Base-by-base conservation (phyloP, 2,329 filamentous ascomycete genomes). In the Trichoderma gracile region DNA sequence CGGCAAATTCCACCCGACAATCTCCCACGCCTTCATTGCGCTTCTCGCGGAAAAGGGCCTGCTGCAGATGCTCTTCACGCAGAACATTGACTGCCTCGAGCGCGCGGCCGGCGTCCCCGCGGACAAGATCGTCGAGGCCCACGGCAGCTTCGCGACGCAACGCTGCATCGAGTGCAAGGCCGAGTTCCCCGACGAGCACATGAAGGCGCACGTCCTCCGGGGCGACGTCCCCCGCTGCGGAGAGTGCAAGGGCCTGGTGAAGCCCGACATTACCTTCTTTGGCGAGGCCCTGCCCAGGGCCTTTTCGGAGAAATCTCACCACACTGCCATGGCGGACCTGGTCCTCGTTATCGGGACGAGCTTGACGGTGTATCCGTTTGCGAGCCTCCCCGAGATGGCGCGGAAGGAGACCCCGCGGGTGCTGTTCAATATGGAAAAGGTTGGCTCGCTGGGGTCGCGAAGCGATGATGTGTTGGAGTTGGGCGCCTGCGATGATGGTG, bases 41-140 rank as follows among this genome's bases (percentile, higher is more conserved):
- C 81, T 99, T 25, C 86, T 98, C 17, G 85, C 93, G 64, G 81
- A 88, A 66, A 97, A 96, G 78, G 87, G 86, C 4, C 80, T 94
- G 46, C 80, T 99, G 25, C 80, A 89, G 69, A 95, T 93, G 81
- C 85, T 95, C 60, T 99, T 98, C 76, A 97, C 95, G 0, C 95
- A 99, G 74, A 99, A 99, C 73, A 98, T 99, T 69, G 95, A 99
- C 78, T 97, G 93, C 72, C 83, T 99, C 14, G 95, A 99, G 78
- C 86, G 93, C 23, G 84, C 86, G 69, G 95, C 94, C 14, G 95
- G 95, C 27, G 88, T 99, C 0, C 91, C 93, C 0, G 83, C 80
- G 0, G 87, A 94, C 2, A 88, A 85, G 76, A 93, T 99, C 56
- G 83, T 99, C 38, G 94, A 98, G 77, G 95, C 95, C 0, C 95